Evolutionary conservation across 1,139 yeast genomes (phyloP).

Genomic region (Martiniozyma asiatica): DNA sequence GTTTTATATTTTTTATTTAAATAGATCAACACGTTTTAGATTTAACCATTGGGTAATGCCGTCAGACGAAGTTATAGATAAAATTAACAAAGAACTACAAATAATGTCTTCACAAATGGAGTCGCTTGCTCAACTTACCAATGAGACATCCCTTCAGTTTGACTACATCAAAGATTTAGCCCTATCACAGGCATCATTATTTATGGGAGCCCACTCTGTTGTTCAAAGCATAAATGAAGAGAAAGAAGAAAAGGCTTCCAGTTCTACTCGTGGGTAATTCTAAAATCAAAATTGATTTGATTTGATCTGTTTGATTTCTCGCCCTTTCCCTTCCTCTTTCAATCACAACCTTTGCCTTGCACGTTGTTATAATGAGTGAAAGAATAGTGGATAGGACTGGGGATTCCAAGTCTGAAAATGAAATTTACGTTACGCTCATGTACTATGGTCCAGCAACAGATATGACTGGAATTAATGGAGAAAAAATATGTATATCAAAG

Average conservation of each 20-base stretch:
- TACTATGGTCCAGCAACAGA: conserved; percentile 19
- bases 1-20: too few relatives aligned
- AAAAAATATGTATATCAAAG: too few relatives aligned
- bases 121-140: conserved; percentile 11
- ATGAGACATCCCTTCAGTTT: conserved; percentile 16
- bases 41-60: too few relatives aligned
- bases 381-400: too few relatives aligned
- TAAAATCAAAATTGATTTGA: too few relatives aligned
- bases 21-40: too few relatives aligned
- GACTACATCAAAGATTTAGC: conserved; percentile 17
- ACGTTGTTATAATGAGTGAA: too few relatives aligned
- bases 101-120: conserved; percentile 14
- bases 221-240: conserved; percentile 19
- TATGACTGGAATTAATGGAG: conserved; percentile 10
- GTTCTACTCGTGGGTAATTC: too few relatives aligned
- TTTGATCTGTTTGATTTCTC: too few relatives aligned
- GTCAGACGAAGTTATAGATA: conserved; percentile 6
- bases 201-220: conserved; percentile 20
- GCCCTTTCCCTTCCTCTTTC: too few relatives aligned
- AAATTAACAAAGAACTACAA: conserved; percentile 15
- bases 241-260: conserved; percentile 9
- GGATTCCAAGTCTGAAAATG: too few relatives aligned
- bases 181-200: conserved; percentile 17
- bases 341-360: too few relatives aligned
- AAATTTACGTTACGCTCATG: conserved; percentile 9